Base-by-base conservation (phyloP, 2,329 filamentous ascomycete genomes). In the Ophiostoma sp. region DNA sequence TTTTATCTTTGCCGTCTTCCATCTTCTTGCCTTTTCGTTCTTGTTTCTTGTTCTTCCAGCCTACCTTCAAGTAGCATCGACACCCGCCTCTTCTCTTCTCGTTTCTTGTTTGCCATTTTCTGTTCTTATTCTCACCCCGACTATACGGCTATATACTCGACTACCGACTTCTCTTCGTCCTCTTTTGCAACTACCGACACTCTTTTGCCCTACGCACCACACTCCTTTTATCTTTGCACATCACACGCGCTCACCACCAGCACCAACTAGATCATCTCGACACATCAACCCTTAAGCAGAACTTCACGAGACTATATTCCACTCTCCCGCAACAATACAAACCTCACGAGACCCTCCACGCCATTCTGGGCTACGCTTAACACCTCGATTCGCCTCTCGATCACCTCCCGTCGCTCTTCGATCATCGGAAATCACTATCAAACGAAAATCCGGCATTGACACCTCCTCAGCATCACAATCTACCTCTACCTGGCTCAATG, bases 1-100 rank as follows among this genome's bases (percentile, higher is more conserved):
- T 39, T 48, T 48, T 48, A 48, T 48, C 44, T 48, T 48, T 15
- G n/a, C 36, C n/a, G 36, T 44, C 31, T 66, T 66, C 36, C 35
- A 36, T 66, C 64, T 36, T 23, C 64, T 44, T 35, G 36, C 8
- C 31, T 66, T 35, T 20, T 35, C 31, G 3, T 64, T 31, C 10
- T 64, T 8, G 57, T 64, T 36, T 64, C 60, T 35, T 10, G 10
- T 31, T 35, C 57, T 33, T 62, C 60, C 33, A 57, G 31, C 52
- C 52, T 57, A 57, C 52, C n/a, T 57, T 57, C 52, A 57, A 57
- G 52, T 57, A 57, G 52, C 17, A 57, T 57, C 52, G 52, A 57
- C 60, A 35, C 57, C 57, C 57, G 17, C 31, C 39, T 27, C 60
- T 64, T 64, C 60, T 10, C 33, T 64, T 64, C 27, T 35, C 60